Percentiles rank a stretch among this genome's conserved stretches.
phyloP scores from a whole-genome alignment of 2,329 filamentous ascomycete genomes.

The Aureobasidium sp. region DNA sequence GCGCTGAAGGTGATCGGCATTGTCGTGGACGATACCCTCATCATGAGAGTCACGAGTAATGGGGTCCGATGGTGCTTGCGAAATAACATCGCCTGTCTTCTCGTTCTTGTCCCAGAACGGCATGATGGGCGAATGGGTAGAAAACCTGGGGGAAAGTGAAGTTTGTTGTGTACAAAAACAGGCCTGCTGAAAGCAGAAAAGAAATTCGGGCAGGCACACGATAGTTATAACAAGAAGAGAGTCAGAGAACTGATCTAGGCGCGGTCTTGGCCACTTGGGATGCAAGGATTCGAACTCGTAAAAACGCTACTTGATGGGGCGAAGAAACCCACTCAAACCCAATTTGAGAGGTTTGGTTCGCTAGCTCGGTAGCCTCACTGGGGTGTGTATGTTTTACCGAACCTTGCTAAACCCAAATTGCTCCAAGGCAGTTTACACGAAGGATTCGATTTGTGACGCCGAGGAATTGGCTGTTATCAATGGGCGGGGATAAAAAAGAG shows the following conservation, averaged over 20 bases:
- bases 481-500: background rate
- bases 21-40: slow-evolving; percentile 26
- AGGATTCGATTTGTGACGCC: background rate
- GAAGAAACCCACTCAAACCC: slow-evolving; percentile 10
- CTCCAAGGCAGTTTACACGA: background rate
- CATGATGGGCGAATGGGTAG: background rate
- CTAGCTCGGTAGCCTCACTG: background rate
- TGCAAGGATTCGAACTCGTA: slow-evolving; percentile 7
- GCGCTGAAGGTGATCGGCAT: slow-evolving; percentile 37
- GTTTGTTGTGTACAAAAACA: background rate
- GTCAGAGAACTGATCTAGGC: background rate
- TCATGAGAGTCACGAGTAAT: background rate
- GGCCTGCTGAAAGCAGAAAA: background rate
- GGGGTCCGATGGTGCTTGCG: background rate
- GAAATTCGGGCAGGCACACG: background rate
- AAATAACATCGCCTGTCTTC: background rate
- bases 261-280: background rate
- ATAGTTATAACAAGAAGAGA: background rate
- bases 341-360: background rate
- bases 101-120: slow-evolving; percentile 14
- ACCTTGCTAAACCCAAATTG: background rate
- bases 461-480: background rate
- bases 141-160: background rate
- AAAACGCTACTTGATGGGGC: slow-evolving; percentile 14
- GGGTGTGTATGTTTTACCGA: background rate